Evolutionary conservation across 306 rosid genomes (phyloP).

Genomic region (Macrotyloma uniflorum): DNA sequence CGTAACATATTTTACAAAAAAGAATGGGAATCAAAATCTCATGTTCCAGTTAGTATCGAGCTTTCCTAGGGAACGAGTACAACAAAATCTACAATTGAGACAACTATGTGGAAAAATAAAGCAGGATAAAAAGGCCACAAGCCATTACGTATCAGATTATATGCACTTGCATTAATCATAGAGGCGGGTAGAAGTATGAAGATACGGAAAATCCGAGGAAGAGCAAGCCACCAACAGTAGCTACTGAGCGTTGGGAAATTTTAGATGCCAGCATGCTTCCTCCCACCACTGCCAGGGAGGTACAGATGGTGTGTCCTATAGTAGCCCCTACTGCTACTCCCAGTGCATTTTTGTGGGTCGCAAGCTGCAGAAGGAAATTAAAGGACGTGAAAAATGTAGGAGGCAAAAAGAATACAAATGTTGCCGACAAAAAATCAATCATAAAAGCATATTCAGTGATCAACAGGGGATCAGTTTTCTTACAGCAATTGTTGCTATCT

Average conservation of each 20-base stretch:
- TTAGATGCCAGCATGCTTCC: conserved; percentile 98
- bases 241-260: conserved; percentile 96
- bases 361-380: conserved; percentile 64
- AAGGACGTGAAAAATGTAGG: background rate
- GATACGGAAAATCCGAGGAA: conserved; percentile 92
- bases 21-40: conserved; percentile 44
- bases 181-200: conserved; percentile 93
- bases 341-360: conserved; percentile 93
- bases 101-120: background rate
- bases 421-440: conserved; percentile 13
- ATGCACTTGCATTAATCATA: conserved; percentile 50
- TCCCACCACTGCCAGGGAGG: conserved; percentile 91
- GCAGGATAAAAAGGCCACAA: conserved; percentile 30
- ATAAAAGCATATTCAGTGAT: background rate
- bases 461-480: conserved; percentile 37
- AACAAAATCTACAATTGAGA: conserved; percentile 33
- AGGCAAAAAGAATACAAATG: background rate
- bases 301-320: conserved; percentile 94
- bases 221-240: conserved; percentile 96
- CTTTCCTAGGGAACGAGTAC: conserved; percentile 35
- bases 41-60: conserved; percentile 33
- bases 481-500: conserved; percentile 99
- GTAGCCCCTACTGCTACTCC: conserved; percentile 96
- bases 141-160: conserved; percentile 42
- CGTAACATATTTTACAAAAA: conserved; percentile 44